Evolutionary conservation across 352 stramenopile species (phyloP).

Genomic region (Pythium aristosporum): DNA sequence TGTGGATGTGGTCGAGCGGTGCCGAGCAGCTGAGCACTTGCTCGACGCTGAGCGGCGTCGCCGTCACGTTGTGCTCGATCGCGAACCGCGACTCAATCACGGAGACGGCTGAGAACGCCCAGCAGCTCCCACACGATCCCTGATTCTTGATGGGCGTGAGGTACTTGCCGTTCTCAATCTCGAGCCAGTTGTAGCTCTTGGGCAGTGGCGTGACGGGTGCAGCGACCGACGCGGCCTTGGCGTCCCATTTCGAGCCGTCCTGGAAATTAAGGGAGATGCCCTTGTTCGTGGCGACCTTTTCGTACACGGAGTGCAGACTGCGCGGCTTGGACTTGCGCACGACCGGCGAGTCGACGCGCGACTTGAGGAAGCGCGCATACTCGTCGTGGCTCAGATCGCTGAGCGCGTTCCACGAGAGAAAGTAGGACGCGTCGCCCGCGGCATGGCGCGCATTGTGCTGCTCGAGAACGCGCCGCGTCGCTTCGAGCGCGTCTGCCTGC

Average conservation of each 20-base stretch:
- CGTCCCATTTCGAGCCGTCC: constrained; percentile 17
- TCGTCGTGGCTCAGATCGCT: constrained; percentile 69
- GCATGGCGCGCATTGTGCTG: constrained; percentile 43
- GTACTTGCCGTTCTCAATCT: constrained; percentile 71
- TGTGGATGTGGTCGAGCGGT: constrained; percentile 68
- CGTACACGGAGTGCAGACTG: constrained; percentile 25
- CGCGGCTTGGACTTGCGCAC: constrained; percentile 11
- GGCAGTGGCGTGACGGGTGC: constrained; percentile 33
- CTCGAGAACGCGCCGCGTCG: constrained; percentile 43
- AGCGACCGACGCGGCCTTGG: constrained; percentile 20
- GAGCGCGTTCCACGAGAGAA: constrained; percentile 61
- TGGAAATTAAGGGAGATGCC: constrained; percentile 30
- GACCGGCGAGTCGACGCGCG: constrained; percentile 35
- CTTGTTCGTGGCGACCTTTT: constrained; percentile 16
- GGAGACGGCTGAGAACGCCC: constrained; percentile 88
- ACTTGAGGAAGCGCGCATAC: constrained; percentile 59
- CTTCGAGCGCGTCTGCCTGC: constrained; percentile 42
- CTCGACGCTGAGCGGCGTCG: constrained; percentile 76
- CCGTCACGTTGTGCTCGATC: constrained; percentile 71
- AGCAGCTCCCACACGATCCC: constrained; percentile 91
- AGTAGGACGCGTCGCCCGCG: constrained; percentile 43
- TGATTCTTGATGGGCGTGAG: constrained; percentile 93
- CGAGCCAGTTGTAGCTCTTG: constrained; percentile 65
- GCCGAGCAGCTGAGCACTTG: constrained; percentile 82
- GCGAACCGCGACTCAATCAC: constrained; percentile 74